Percentiles rank a stretch among this genome's conserved stretches.
phyloP scores from a whole-genome alignment of 371 early-diverging fungal genomes.

The Actinomortierella ambigua region DNA sequence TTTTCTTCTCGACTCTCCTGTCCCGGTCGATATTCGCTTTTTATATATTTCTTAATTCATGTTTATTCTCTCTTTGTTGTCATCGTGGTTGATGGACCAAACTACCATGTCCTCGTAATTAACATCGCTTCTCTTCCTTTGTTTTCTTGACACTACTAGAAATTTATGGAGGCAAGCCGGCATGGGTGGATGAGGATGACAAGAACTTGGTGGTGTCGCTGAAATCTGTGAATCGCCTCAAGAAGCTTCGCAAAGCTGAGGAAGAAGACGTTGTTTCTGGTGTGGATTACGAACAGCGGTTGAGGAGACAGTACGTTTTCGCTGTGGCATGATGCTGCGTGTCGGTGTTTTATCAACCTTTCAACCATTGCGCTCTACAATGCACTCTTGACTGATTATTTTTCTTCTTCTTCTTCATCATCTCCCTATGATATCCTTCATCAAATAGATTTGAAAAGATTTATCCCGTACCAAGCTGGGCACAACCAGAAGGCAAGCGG shows the following conservation, averaged over 20 bases:
- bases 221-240: constrained; percentile 61
- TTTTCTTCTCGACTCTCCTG: neutral
- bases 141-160: constrained; percentile 4
- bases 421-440: neutral
- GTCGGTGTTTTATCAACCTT: neutral
- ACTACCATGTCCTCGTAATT: no score
- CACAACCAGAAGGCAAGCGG: constrained; percentile 49
- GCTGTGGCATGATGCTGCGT: neutral
- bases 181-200: constrained; percentile 84
- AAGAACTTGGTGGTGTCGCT: constrained; percentile 71
- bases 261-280: constrained; percentile 78
- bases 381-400: neutral
- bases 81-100: no score
- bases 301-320: constrained; percentile 75
- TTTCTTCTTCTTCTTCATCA: neutral
- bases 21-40: neutral
- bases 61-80: no score
- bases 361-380: constrained; percentile 2
- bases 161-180: constrained; percentile 51
- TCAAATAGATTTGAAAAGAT: constrained; percentile 71
- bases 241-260: constrained; percentile 78
- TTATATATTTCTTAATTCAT: neutral
- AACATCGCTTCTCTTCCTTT: neutral
- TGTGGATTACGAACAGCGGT: constrained; percentile 79
- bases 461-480: constrained; percentile 91